Conservation (phyloP, 2,329 filamentous ascomycete genomes). For the Epichloe festucae region DNA sequence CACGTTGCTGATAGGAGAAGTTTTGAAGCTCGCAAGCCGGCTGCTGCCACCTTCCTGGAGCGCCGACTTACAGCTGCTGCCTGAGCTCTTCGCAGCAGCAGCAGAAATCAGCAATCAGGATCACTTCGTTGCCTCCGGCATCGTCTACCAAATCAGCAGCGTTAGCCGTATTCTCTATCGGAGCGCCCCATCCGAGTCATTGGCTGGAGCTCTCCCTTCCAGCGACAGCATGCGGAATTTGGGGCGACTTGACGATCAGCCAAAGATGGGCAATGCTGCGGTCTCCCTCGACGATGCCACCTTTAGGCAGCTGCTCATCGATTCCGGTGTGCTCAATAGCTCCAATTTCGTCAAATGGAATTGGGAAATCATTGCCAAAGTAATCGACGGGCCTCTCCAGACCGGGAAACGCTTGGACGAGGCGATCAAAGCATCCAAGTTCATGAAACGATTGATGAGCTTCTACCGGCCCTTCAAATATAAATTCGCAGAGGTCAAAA, state of each 20-base stretch:
- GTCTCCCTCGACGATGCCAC: conserved; percentile 43
- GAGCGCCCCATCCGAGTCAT: conserved; percentile 43
- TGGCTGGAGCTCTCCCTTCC: conserved; percentile 28
- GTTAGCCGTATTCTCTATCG: conserved; percentile 86
- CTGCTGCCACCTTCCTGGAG: conserved; percentile 74
- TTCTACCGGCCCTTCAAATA: conserved; percentile 97
- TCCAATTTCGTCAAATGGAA: conserved; percentile 95
- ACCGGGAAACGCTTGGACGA: conserved; percentile 89
- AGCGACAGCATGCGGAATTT: conserved; percentile 34
- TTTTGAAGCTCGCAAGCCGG: conserved; percentile 77
- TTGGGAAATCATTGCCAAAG: conserved; percentile 81
- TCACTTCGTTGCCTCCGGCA: conserved; percentile 71
- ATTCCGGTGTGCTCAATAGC: conserved; percentile 77
- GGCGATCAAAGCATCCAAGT: conserved; percentile 88
- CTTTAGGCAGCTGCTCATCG: conserved; percentile 52
- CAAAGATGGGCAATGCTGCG: conserved; percentile 32
- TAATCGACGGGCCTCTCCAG: conserved; percentile 85
- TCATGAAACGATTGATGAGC: conserved; percentile 84
- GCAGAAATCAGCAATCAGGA: conserved; percentile 57
- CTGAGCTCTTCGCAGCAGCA: conserved; percentile 69
- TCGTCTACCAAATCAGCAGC: conserved; percentile 96
- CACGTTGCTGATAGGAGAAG: conserved; percentile 79
- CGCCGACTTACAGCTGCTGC: conserved; percentile 72
- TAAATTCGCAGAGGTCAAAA: conserved; percentile 80
- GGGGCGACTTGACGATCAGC: conserved; percentile 41